A percentile compares a stretch with the other conserved stretches of the same genome.
phyloP scores from a whole-genome alignment of 345 rosid genomes.

The Gossypium bickii region DNA sequence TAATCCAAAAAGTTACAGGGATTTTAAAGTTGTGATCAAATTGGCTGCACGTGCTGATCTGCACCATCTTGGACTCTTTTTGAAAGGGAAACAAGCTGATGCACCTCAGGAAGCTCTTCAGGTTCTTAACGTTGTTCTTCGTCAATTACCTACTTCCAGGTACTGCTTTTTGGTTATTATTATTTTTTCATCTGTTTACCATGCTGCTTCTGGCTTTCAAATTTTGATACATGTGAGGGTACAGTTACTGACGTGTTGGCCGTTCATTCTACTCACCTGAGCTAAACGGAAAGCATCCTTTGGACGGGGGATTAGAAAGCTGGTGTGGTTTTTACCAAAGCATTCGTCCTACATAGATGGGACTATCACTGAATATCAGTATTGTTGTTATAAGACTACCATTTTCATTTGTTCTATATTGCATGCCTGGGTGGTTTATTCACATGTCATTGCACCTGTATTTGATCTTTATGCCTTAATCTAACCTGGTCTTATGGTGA shows the following conservation, averaged over 20 bases:
- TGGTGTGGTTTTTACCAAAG: slow-evolving; percentile 99
- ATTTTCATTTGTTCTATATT: slow-evolving; percentile 14
- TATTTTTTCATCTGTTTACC: slow-evolving; percentile 6
- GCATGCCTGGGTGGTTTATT: not conserved
- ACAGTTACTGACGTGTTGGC: slow-evolving; percentile 78
- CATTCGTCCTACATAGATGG: slow-evolving; percentile 95
- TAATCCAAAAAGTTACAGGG: slow-evolving; percentile 14
- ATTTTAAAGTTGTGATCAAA: slow-evolving; percentile 67
- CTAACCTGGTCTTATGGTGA: not conserved
- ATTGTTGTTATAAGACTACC: not conserved
- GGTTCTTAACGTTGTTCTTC: slow-evolving; percentile 94
- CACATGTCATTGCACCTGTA: not conserved
- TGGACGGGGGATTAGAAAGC: slow-evolving; percentile 94
- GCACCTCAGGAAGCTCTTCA: slow-evolving; percentile 97
- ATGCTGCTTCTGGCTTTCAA: not conserved
- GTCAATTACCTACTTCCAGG: slow-evolving; percentile 79
- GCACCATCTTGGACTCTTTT: slow-evolving; percentile 75
- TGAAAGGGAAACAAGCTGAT: slow-evolving; percentile 85
- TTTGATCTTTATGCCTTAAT: not conserved
- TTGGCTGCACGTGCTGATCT: slow-evolving; percentile 89
- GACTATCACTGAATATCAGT: slow-evolving; percentile 85
- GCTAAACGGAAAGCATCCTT: slow-evolving; percentile 64
- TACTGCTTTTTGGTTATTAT: slow-evolving; percentile 25
- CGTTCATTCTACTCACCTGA: slow-evolving; percentile 91
- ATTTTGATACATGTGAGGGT: not conserved